Conservation (phyloP, 1,284 basidiomycete genomes). For the Cryptococcus floricola region DNA sequence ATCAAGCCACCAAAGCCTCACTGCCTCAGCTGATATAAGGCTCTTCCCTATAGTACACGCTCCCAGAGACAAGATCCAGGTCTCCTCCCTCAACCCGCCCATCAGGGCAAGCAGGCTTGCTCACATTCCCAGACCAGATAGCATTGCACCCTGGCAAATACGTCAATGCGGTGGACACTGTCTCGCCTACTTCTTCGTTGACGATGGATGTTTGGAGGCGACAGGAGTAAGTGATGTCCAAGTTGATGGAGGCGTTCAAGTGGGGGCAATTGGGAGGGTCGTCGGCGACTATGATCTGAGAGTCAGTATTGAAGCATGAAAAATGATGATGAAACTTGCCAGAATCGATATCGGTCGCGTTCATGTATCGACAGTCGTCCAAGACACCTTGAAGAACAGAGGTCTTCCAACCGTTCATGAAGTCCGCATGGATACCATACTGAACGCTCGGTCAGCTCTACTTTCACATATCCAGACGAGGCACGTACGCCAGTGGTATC, state of each 20-base stretch:
- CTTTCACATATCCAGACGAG: neutral
- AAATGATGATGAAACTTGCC: neutral
- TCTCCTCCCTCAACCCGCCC: slow-evolving; percentile 18
- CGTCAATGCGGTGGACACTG: neutral
- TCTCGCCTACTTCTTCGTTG: slow-evolving; percentile 18
- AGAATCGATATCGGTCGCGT: slow-evolving; percentile 9
- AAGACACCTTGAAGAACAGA: slow-evolving; percentile 15
- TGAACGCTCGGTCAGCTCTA: neutral
- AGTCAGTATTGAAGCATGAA: too few species aligned
- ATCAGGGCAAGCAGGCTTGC: slow-evolving; percentile 19
- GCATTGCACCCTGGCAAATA: slow-evolving; percentile 24
- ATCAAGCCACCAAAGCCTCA: too few species aligned
- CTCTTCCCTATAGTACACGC: slow-evolving; percentile 13
- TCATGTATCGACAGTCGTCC: slow-evolving; percentile 26
- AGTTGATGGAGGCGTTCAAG: slow-evolving; percentile 14
- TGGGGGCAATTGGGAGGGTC: slow-evolving; percentile 20
- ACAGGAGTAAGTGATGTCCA: slow-evolving; percentile 15
- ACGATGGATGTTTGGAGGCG: slow-evolving; percentile 20
- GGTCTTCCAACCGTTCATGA: slow-evolving; percentile 28
- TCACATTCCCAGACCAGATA: slow-evolving; percentile 18
- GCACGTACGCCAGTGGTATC: slow-evolving; percentile 15
- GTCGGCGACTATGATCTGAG: neutral
- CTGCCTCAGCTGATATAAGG: slow-evolving; percentile 11
- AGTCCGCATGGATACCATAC: slow-evolving; percentile 25
- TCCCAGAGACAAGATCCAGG: slow-evolving; percentile 9